Percentiles rank a stretch among this genome's conserved stretches.
Conservation (phyloP, 306 rosid species). For the Erythrophleum fordii region DNA sequence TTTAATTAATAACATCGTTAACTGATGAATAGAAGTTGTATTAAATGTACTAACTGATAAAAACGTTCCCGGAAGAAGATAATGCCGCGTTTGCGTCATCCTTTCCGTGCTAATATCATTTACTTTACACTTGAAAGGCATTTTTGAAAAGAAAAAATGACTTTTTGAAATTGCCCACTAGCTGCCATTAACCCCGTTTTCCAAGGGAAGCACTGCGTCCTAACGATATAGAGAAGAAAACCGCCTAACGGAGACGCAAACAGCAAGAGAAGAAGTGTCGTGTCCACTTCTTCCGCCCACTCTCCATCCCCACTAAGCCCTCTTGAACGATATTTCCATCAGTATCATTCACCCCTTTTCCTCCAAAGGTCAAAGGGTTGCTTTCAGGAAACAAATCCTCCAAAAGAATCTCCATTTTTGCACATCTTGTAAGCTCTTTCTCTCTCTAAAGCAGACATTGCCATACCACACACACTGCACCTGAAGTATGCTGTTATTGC, state of each 20-base stretch:
- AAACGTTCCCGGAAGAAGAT: no score
- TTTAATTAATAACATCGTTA: no score
- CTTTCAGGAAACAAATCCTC: conserved; percentile 10
- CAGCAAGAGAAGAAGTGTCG: neutral
- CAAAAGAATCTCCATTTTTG: conserved; percentile 35
- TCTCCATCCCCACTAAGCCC: conserved; percentile 4
- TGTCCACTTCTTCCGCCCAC: neutral
- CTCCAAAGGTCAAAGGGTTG: conserved; percentile 13
- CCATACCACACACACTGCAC: neutral
- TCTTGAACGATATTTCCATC: neutral
- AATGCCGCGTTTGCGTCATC: neutral
- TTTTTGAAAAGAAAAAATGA: neutral
- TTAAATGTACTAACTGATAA: no score
- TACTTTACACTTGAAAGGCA: neutral
- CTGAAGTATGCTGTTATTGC: conserved; percentile 10
- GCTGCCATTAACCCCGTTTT: conserved; percentile 6
- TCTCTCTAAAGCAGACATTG: neutral
- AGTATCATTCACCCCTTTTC: neutral
- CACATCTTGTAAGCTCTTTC: conserved; percentile 22
- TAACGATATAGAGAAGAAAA: conserved; percentile 15
- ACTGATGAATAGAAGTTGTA: no score
- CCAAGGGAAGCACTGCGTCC: neutral
- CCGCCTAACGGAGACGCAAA: conserved; percentile 28
- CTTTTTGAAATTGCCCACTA: neutral
- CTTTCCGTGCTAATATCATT: neutral